phyloP scores from a whole-genome alignment of 805 yeast genomes.

The Lipomyces yamadae region DNA sequence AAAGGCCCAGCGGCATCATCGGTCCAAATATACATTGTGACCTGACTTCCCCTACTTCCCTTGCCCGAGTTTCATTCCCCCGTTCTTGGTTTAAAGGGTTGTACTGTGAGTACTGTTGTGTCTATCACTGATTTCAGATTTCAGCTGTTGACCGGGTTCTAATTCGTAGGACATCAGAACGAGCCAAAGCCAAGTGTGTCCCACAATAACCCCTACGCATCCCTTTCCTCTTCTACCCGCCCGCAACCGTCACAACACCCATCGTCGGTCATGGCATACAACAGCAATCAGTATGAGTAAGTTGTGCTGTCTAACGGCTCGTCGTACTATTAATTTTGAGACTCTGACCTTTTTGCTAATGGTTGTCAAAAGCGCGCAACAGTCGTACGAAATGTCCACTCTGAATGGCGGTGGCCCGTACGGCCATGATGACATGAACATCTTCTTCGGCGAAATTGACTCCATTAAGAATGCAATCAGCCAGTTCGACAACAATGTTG shows the following conservation, averaged over 20 bases:
- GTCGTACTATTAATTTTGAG: background rate
- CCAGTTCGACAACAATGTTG: slow-evolving; percentile 70
- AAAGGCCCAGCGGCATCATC: no score
- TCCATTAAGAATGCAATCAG: slow-evolving; percentile 69
- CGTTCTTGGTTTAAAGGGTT: no score
- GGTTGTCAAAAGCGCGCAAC: background rate
- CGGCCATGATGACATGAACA: slow-evolving; percentile 29
- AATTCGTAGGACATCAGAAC: no score
- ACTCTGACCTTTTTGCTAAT: background rate
- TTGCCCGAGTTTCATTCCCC: no score
- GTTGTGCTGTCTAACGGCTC: background rate
- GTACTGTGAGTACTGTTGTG: background rate
- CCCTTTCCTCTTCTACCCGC: background rate
- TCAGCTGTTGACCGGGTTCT: no score
- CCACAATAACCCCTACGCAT: background rate
- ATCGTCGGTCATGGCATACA: background rate
- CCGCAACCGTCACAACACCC: background rate
- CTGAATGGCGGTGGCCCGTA: slow-evolving; percentile 20
- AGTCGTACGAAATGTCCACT: slow-evolving; percentile 33
- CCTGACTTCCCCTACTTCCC: no score
- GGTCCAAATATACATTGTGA: no score
- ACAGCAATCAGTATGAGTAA: slow-evolving; percentile 1
- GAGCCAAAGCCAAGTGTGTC: no score
- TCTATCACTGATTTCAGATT: background rate
- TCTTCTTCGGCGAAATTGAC: slow-evolving; percentile 70